Evolutionary conservation across 2,329 filamentous ascomycete genomes (phyloP).

Genomic region (Neopestalotiopsis sp.): DNA sequence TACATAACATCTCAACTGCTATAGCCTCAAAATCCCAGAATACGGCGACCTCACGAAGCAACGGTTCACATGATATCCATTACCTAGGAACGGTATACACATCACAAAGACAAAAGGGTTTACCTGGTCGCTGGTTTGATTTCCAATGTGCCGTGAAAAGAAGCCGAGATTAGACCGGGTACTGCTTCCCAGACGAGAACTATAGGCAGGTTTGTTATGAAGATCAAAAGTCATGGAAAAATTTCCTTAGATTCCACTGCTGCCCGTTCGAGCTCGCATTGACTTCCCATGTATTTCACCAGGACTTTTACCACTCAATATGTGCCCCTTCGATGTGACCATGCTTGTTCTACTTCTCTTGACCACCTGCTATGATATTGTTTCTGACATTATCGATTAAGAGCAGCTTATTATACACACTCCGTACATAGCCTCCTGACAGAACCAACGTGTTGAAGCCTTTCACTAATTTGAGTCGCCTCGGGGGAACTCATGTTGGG

Average conservation of each 20-base stretch:
- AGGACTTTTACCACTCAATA: not conserved
- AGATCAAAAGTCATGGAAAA: not conserved
- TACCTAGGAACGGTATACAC: too few species aligned
- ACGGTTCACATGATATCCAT: too few species aligned
- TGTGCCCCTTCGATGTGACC: not conserved
- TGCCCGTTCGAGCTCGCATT: not conserved
- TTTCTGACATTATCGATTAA: not conserved
- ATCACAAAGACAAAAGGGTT: not conserved
- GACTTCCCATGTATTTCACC: not conserved
- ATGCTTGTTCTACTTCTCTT: too few species aligned
- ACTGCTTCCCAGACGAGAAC: not conserved
- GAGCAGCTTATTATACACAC: too few species aligned
- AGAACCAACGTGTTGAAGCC: too few species aligned
- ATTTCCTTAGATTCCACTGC: not conserved
- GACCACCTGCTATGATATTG: not conserved
- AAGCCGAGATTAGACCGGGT: not conserved
- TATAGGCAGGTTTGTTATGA: not conserved
- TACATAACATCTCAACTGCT: too few species aligned
- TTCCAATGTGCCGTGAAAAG: not conserved
- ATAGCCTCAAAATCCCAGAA: too few species aligned
- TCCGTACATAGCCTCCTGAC: too few species aligned
- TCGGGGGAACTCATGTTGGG: too few species aligned
- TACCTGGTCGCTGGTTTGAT: not conserved
- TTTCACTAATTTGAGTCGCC: too few species aligned
- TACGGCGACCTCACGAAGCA: too few species aligned